phyloP scores from a whole-genome alignment of 2,329 filamentous ascomycete species.

The Parascedosporium putredinis region DNA sequence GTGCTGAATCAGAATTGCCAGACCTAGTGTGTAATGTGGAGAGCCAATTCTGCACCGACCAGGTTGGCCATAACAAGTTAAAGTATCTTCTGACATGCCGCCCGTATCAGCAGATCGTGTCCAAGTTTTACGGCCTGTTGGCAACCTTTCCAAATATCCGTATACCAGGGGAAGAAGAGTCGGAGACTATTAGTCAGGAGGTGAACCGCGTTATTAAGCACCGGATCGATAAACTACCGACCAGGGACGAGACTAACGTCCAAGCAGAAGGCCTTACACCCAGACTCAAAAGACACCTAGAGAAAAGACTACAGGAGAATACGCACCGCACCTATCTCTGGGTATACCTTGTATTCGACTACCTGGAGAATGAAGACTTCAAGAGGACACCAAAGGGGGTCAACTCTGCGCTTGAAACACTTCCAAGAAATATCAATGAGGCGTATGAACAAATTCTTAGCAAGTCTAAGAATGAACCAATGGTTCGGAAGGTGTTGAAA shows the following conservation, averaged over 20 bases:
- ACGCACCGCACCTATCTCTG: conserved; percentile 26
- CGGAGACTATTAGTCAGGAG: too few species aligned
- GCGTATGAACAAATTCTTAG: conserved; percentile 20
- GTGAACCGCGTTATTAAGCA: too few species aligned
- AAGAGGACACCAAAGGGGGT: conserved; percentile 15
- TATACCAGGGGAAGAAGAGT: too few species aligned
- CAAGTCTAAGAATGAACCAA: conserved; percentile 11
- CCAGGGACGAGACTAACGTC: too few species aligned
- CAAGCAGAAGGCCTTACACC: conserved; percentile 12
- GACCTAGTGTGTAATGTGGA: conserved; percentile 14
- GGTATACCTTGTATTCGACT: conserved; percentile 24
- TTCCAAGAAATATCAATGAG: conserved; percentile 19
- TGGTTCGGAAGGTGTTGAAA: conserved; percentile 11
- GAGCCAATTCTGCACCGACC: too few species aligned
- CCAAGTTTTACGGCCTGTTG: too few species aligned
- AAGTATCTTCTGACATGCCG: conserved; percentile 26
- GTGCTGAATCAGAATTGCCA: conserved; percentile 15
- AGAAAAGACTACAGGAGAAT: conserved; percentile 12
- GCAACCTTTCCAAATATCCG: too few species aligned
- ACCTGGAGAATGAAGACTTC: conserved; percentile 15
- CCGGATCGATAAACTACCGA: too few species aligned
- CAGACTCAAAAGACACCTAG: conserved; percentile 13
- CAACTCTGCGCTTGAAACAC: conserved; percentile 11
- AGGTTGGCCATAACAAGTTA: conserved; percentile 11
- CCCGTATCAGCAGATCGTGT: too few species aligned